Evolutionary conservation across 768 basidiomycete species (phyloP).

Genomic region (Zangia roseola): DNA sequence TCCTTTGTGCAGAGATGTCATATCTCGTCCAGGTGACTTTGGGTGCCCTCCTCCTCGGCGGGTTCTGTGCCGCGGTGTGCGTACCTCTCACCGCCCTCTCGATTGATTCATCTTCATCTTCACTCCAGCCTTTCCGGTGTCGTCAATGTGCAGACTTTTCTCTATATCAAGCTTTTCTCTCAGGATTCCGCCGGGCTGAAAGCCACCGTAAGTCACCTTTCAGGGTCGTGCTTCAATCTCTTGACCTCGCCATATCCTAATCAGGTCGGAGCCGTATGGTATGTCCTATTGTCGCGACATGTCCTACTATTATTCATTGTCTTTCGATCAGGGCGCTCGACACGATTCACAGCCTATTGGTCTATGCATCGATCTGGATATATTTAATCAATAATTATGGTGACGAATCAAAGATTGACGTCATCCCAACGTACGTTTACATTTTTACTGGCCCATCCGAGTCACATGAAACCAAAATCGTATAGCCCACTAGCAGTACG

Average conservation of each 20-base stretch:
- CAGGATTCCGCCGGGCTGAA: conserved; percentile 20
- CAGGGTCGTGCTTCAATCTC: not conserved
- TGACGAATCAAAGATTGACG: conserved; percentile 35
- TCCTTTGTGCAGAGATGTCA: conserved; percentile 8
- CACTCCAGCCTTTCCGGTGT: conserved; percentile 28
- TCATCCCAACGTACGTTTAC: conserved; percentile 42
- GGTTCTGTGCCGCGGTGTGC: conserved; percentile 30
- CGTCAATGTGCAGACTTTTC: conserved; percentile 25
- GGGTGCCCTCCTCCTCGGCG: conserved; percentile 31
- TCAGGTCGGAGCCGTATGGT: conserved; percentile 31
- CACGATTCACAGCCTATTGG: conserved; percentile 39
- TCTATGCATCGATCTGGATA: conserved; percentile 41
- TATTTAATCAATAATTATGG: conserved; percentile 48
- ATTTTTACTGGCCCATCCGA: not conserved
- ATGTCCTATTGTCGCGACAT: not conserved
- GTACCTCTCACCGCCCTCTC: too few relatives aligned
- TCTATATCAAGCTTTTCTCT: conserved; percentile 32
- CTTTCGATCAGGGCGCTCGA: conserved; percentile 32
- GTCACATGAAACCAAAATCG: not conserved
- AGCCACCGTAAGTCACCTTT: conserved; percentile 17
- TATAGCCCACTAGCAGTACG: conserved; percentile 29
- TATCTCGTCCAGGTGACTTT: conserved; percentile 17
- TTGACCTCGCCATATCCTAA: not conserved
- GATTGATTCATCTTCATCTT: not conserved
- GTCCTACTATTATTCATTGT: not conserved